Conservation (phyloP, 2,329 filamentous ascomycete species). For the Colletotrichum coccodes region DNA sequence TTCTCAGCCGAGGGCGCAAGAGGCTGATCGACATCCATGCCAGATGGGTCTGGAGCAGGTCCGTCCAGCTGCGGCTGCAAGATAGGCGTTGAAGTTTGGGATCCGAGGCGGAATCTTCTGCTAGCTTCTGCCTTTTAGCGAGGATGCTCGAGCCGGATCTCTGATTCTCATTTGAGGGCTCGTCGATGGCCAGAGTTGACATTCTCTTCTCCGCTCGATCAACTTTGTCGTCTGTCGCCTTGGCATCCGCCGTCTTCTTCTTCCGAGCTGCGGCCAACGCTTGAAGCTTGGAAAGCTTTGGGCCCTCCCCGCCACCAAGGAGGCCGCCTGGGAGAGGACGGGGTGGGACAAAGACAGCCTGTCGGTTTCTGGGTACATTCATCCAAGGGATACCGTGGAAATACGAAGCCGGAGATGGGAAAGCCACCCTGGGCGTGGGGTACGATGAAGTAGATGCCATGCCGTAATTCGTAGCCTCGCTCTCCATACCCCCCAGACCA, state of each 20-base stretch:
- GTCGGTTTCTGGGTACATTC: conserved; percentile 72
- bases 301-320: conserved; percentile 76
- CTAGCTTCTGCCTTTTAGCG: conserved; percentile 36
- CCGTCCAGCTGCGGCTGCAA: background rate
- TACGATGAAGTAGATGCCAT: conserved; percentile 10
- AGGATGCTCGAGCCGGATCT: conserved; percentile 33
- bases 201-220: conserved; percentile 42
- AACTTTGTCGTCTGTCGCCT: conserved; percentile 40
- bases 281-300: conserved; percentile 89
- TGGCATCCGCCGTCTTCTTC: conserved; percentile 79
- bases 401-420: conserved; percentile 60
- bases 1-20: background rate
- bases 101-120: conserved; percentile 29
- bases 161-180: conserved; percentile 33
- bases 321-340: conserved; percentile 69
- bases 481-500: conserved; percentile 15
- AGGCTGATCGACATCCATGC: conserved; percentile 23
- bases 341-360: conserved; percentile 71
- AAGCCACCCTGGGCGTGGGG: conserved; percentile 35
- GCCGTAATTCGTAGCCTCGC: background rate
- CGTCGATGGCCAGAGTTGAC: conserved; percentile 35
- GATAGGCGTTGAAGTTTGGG: background rate
- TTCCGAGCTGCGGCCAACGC: conserved; percentile 87
- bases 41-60: background rate
- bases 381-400: conserved; percentile 92